Base-by-base conservation (phyloP, 2,329 filamentous ascomycete species). In the Pseudopithomyces chartarum region DNA sequence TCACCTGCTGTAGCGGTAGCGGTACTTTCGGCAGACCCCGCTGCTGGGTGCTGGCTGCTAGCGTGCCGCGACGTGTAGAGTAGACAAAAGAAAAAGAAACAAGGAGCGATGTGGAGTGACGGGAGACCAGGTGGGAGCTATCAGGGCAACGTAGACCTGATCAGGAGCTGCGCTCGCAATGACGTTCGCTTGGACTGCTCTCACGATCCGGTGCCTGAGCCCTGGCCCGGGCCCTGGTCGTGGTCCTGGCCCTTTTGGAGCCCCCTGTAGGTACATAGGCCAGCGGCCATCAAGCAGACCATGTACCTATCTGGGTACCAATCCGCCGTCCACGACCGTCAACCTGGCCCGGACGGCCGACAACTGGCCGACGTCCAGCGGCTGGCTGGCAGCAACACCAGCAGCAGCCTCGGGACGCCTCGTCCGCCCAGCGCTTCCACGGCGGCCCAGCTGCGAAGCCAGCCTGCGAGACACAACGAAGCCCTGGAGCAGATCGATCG, bases 121-220 rank as follows among this genome's bases (percentile, higher is more conserved):
- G 20, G n/a, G 38, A 38, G 22, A 32, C 34, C 22, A 36, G 33
- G 19, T 19, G 44, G 22, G 22, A 15, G 19, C 32, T 40, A 26
- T 42, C 6, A 48, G 33, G 36, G 54, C 43, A 36, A 45, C 48
- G 43, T 43, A 23, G 33, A 6, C 46, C 15, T 33, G 40, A 34
- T 34, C 26, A 47, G 40, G 42, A 48, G 39, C 22, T 26, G 13
- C n/a, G 49, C 17, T 11, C 13, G 39, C 23, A 36, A 34, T 53
- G 50, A 53, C 40, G 50, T 44, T 39, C 48, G 23, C 19, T 26
- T 42, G 48, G n/a, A 23, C 48, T 51, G 36, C 22, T 51, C 48
- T 20, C 34, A 32, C 33, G 34, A 42, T 51, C 48, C 23, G 38
- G 23, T 51, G 34, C 47, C 47, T 50, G 47, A 50, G 47, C 47